Conservation (phyloP, 2,329 filamentous ascomycete species). For the Pseudogymnoascus sp. region DNA sequence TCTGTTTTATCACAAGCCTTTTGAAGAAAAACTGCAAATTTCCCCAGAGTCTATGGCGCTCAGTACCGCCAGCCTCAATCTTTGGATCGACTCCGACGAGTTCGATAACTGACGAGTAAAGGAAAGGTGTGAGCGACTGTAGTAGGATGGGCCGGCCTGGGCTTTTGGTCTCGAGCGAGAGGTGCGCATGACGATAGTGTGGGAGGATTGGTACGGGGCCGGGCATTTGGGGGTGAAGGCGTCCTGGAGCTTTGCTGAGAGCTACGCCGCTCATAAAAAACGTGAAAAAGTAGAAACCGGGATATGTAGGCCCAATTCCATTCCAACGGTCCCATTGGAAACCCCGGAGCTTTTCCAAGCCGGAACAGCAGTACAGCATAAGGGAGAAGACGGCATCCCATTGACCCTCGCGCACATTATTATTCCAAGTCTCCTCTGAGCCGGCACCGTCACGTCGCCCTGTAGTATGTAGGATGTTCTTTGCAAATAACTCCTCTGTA, state of each 20-base stretch:
- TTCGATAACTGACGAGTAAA: not conserved
- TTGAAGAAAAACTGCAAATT: not conserved
- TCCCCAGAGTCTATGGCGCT: not conserved
- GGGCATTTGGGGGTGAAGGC: not conserved
- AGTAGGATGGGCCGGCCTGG: not conserved
- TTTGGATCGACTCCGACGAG: not conserved
- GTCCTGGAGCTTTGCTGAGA: not conserved
- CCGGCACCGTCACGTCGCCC: not conserved
- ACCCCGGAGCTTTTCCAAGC: not conserved
- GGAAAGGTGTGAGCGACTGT: not conserved
- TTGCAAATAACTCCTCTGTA: not conserved
- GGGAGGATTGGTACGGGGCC: not conserved
- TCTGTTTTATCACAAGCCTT: not conserved
- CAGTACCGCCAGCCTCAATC: not conserved
- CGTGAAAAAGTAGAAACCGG: not conserved
- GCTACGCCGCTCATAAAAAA: conserved; percentile 5
- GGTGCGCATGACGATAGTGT: not conserved
- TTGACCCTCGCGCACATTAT: not conserved
- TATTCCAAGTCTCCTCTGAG: not conserved
- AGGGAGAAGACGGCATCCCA: not conserved
- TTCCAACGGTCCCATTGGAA: not conserved
- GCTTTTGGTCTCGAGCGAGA: not conserved
- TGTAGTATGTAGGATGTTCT: not conserved
- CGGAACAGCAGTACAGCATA: not conserved
- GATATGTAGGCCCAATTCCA: not conserved